Evolutionary conservation across 768 basidiomycete genomes (phyloP).

Genomic region (Serendipita vermifera): DNA sequence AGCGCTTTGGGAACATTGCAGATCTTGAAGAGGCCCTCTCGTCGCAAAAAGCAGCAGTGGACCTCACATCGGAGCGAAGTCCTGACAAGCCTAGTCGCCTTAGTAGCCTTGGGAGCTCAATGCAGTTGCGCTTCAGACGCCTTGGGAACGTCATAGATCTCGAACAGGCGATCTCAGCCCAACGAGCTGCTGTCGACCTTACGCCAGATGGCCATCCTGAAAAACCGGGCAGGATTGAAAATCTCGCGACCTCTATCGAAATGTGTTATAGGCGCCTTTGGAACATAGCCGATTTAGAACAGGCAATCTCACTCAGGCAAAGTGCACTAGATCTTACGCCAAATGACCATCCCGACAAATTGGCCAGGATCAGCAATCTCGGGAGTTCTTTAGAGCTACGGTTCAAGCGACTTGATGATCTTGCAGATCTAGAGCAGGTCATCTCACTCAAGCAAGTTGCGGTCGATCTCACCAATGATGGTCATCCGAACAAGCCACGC

Average conservation of each 20-base stretch:
- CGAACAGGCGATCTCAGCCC: constrained; percentile 11
- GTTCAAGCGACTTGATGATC: constrained; percentile 9
- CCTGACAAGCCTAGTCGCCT: constrained; percentile 13
- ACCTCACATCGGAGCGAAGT: constrained; percentile 8
- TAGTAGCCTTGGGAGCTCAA: no score
- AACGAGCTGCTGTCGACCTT: constrained; percentile 9
- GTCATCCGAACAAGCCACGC: constrained; percentile 10
- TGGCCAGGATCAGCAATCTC: constrained; percentile 7
- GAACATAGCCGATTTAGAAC: constrained; percentile 3
- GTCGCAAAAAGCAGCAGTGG: constrained; percentile 6
- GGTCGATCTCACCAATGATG: constrained; percentile 11
- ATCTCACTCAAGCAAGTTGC: constrained; percentile 8
- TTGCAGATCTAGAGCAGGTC: constrained; percentile 12
- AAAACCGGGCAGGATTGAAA: constrained; percentile 10
- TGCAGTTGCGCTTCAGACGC: constrained; percentile 5
- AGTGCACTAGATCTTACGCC: constrained; percentile 11
- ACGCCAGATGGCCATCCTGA: constrained; percentile 12
- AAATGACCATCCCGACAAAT: constrained; percentile 11
- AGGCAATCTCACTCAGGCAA: not conserved
- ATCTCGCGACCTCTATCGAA: constrained; percentile 5
- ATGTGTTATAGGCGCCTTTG: constrained; percentile 12
- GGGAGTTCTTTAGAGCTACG: constrained; percentile 10
- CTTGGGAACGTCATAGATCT: constrained; percentile 9
- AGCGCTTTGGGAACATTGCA: not conserved
- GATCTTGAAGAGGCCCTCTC: constrained; percentile 13